A percentile compares a stretch with the other conserved stretches of the same genome.
Evolutionary conservation across 192 early-diverging fungal genomes (phyloP).

Genomic region (Backusella tarrabulga): DNA sequence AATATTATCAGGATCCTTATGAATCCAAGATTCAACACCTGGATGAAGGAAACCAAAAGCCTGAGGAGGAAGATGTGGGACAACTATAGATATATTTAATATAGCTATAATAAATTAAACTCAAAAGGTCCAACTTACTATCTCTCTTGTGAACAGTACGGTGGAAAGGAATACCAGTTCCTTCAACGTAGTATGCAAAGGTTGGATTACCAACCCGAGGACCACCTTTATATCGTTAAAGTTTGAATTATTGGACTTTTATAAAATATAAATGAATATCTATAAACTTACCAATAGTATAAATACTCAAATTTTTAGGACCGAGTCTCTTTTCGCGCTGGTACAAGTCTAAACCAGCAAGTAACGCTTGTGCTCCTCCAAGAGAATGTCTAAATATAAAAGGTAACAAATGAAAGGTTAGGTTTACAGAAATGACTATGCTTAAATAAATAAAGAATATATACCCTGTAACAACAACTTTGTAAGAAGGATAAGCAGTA

Average conservation of each 20-base stretch:
- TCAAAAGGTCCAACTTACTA: constrained; percentile 16
- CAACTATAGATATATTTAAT: constrained; percentile 2
- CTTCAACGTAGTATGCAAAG: constrained; percentile 22
- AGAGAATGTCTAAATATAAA: constrained; percentile 23
- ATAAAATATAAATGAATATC: not conserved
- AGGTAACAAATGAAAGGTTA: not conserved
- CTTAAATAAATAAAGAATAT: not conserved
- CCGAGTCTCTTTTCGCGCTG: constrained; percentile 15
- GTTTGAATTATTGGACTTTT: not conserved
- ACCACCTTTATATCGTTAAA: constrained; percentile 1
- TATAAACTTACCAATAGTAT: constrained; percentile 15
- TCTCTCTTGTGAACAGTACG: constrained; percentile 29
- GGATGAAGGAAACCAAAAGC: constrained; percentile 22
- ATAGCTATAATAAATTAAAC: not conserved
- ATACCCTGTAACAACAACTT: constrained; percentile 26
- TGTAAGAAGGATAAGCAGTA: constrained; percentile 18
- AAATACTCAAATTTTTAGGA: constrained; percentile 11
- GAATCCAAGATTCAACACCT: constrained; percentile 32
- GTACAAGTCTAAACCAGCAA: constrained; percentile 24
- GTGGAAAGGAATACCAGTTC: constrained; percentile 15
- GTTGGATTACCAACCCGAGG: constrained; percentile 27
- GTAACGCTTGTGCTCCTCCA: constrained; percentile 24
- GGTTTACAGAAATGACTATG: not conserved
- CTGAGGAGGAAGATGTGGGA: constrained; percentile 27
- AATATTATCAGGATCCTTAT: not conserved